Evolutionary conservation across 2,329 filamentous ascomycete species (phyloP).

Genomic region (Botrytis fabae): DNA sequence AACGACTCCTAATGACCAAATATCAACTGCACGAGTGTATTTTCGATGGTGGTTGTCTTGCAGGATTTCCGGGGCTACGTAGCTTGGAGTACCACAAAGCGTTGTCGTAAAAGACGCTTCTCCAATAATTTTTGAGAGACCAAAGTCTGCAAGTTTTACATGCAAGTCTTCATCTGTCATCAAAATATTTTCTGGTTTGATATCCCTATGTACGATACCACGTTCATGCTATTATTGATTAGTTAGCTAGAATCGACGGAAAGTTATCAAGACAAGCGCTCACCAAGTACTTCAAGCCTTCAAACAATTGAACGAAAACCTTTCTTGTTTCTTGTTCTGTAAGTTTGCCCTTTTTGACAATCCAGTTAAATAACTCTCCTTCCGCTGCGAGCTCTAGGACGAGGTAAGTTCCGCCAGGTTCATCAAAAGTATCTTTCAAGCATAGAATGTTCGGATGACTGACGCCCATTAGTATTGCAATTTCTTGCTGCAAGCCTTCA

Average conservation of each 20-base stretch:
- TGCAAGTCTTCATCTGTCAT: slow-evolving; percentile 80
- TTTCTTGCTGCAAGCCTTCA: slow-evolving; percentile 89
- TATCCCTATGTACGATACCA: slow-evolving; percentile 95
- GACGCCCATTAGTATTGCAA: slow-evolving; percentile 95
- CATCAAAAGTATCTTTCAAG: slow-evolving; percentile 92
- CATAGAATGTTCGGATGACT: slow-evolving; percentile 92
- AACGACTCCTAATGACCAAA: slow-evolving; percentile 97
- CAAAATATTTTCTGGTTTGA: slow-evolving; percentile 64
- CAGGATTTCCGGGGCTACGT: slow-evolving; percentile 94
- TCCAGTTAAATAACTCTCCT: slow-evolving; percentile 94
- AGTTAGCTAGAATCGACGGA: slow-evolving; percentile 31
- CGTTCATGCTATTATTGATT: slow-evolving; percentile 74
- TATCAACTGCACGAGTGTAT: slow-evolving; percentile 92
- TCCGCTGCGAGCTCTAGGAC: slow-evolving; percentile 88
- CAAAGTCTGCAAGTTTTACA: slow-evolving; percentile 94
- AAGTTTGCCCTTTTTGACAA: slow-evolving; percentile 87
- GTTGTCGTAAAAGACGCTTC: slow-evolving; percentile 98
- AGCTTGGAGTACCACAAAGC: slow-evolving; percentile 92
- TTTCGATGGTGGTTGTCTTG: slow-evolving; percentile 77
- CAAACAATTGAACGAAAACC: slow-evolving; percentile 87
- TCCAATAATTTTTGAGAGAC: slow-evolving; percentile 95
- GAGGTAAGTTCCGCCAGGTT: slow-evolving; percentile 85
- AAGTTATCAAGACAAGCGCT: slow-evolving; percentile 39
- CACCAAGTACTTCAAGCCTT: slow-evolving; percentile 93
- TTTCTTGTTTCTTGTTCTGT: slow-evolving; percentile 81